phyloP scores from a whole-genome alignment of 2,329 filamentous ascomycete species.

The Bipolaris gigantea region DNA sequence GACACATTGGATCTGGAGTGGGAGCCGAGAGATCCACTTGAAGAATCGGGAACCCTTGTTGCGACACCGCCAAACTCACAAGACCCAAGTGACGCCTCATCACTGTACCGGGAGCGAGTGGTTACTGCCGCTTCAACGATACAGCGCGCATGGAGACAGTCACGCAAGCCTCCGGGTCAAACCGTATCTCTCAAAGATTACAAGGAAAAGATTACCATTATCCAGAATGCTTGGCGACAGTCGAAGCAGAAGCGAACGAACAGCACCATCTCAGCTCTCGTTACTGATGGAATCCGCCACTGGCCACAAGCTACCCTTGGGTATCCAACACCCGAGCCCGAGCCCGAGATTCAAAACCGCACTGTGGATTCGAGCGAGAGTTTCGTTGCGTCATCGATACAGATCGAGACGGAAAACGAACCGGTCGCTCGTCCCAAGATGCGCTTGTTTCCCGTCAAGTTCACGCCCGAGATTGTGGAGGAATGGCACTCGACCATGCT shows the following conservation, averaged over 20 bases:
- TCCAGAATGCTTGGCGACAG: slow-evolving; percentile 45
- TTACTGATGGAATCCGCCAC: slow-evolving; percentile 36
- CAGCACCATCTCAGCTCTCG: slow-evolving; percentile 37
- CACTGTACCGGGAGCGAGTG: slow-evolving; percentile 31
- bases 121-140: slow-evolving; percentile 39
- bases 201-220: slow-evolving; percentile 43
- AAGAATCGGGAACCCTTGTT: slow-evolving; percentile 33
- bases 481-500: slow-evolving; percentile 73
- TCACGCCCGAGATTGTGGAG: slow-evolving; percentile 65
- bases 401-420: slow-evolving; percentile 40
- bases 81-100: slow-evolving; percentile 29
- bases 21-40: slow-evolving; percentile 31
- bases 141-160: slow-evolving; percentile 42
- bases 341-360: slow-evolving; percentile 31
- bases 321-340: slow-evolving; percentile 40
- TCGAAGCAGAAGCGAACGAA: slow-evolving; percentile 34
- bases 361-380: slow-evolving; percentile 23
- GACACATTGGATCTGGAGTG: slow-evolving; percentile 36
- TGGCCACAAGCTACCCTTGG: slow-evolving; percentile 41
- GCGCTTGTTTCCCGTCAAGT: slow-evolving; percentile 50
- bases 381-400: slow-evolving; percentile 36
- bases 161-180: slow-evolving; percentile 12
- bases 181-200: slow-evolving; percentile 40
- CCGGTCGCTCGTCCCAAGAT: slow-evolving; percentile 37
- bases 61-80: slow-evolving; percentile 35